Percentiles rank a stretch among this genome's conserved stretches.
Evolutionary conservation across 2,329 filamentous ascomycete species (phyloP).

Genomic region (Botrytis sinoallii): DNA sequence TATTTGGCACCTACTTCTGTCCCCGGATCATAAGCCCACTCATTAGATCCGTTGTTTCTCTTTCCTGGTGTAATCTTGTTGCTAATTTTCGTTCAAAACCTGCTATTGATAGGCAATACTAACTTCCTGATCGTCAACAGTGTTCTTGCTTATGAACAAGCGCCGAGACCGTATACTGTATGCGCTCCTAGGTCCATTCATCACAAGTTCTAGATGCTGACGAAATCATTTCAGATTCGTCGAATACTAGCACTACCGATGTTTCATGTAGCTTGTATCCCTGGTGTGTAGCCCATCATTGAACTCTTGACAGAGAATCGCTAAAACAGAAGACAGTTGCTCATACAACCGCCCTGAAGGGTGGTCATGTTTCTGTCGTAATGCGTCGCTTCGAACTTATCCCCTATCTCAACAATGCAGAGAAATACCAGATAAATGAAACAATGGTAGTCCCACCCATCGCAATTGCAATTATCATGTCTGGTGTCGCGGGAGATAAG

Average conservation of each 20-base stretch:
- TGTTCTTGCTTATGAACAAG: constrained; percentile 49
- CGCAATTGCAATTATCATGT: constrained; percentile 56
- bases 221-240: constrained; percentile 40
- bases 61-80: too few species aligned
- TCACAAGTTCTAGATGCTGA: background rate
- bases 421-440: constrained; percentile 65
- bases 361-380: constrained; percentile 41
- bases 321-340: constrained; percentile 49
- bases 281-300: constrained; percentile 39
- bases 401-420: constrained; percentile 64
- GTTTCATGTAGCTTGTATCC: constrained; percentile 68
- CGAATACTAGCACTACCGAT: constrained; percentile 52
- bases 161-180: constrained; percentile 47
- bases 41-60: too few species aligned
- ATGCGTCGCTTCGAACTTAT: constrained; percentile 77
- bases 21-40: too few species aligned
- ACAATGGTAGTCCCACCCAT: constrained; percentile 72
- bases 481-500: constrained; percentile 21
- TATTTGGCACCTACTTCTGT: too few species aligned
- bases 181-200: constrained; percentile 51
- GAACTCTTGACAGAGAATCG: background rate
- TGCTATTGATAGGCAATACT: background rate
- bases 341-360: constrained; percentile 53
- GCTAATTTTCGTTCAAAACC: background rate
- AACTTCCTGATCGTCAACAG: background rate